Evolutionary conservation across 2,329 filamentous ascomycete species (phyloP), one percentile per base, ranked within the genome.

Genomic region (Colletotrichum sp.): DNA sequence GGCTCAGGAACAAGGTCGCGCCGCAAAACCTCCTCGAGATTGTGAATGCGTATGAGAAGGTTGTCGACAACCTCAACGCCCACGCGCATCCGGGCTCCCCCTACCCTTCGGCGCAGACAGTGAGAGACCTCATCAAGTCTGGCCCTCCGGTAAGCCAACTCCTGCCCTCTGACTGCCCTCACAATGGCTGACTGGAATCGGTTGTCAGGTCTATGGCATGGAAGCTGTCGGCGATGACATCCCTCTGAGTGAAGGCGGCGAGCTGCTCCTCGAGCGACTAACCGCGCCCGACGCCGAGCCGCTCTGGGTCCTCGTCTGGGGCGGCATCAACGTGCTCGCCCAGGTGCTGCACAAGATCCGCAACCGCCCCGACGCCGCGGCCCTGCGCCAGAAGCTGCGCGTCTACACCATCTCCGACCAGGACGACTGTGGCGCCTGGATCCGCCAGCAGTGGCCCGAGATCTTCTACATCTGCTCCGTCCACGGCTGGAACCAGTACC

Each of bases 381-480:
- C 71, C 1, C 81, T 90, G 26, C 80, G 84, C 3, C 77, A 81
- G 4, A 87, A 86, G 76, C 79, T 91, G 5, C 83, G 89, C 14
- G 84, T 90, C 10, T 91, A 91, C 79, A 82, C 90, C 43, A 91
- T 92, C 70, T 91, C 89, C 8, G 90, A 92, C 76, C 90, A 92
- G 77, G 90, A 92, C 75, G 87, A 92, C 75, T 87, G 88, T 0
- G 90, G 89, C 0, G 81, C 86, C 1, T 92, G 90, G 90, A 88
- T 92, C 43, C 87, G 90, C 18, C 81, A 84, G 61, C 86, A 84
- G 4, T 92, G 87, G 74, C 89, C 90, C 0, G 86, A 89, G 30
- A 79, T 92, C 8, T 88, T 90, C 77, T 92, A 90, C 80, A 90
- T 92, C 69, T 83, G 83, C 16, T 90, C 88, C 0, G 80, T 91